phyloP scores from a whole-genome alignment of 2,329 filamentous ascomycete species.

The Alternaria viburni region DNA sequence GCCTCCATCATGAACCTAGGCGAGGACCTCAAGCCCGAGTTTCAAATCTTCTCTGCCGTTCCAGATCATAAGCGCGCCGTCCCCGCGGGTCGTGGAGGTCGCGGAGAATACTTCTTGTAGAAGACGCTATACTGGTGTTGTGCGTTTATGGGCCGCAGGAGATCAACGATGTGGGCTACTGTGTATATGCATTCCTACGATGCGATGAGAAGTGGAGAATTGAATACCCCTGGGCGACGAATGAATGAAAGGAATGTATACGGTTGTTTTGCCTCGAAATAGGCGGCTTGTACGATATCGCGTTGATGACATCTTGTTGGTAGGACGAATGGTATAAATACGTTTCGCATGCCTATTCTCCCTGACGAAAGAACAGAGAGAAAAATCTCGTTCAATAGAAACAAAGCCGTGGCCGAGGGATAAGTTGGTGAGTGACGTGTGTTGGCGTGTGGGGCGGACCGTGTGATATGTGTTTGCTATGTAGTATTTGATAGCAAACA shows the following conservation, averaged over 20 bases:
- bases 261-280: background rate
- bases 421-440: no score
- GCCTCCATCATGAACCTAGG: conserved; percentile 92
- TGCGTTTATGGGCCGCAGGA: background rate
- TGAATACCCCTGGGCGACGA: conserved; percentile 27
- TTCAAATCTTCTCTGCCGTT: conserved; percentile 91
- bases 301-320: background rate
- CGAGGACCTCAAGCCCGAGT: conserved; percentile 89
- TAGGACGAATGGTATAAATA: background rate
- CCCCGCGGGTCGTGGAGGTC: conserved; percentile 65
- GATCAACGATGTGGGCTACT: no score
- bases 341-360: background rate
- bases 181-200: conserved; percentile 20
- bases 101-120: conserved; percentile 60
- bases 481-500: no score
- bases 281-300: background rate
- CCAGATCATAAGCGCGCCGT: conserved; percentile 83
- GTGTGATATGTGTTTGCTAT: no score
- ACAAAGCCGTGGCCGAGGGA: no score
- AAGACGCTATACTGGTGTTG: background rate
- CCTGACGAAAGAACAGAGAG: no score
- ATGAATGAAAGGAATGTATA: background rate
- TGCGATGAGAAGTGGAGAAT: conserved; percentile 11
- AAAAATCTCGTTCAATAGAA: no score
- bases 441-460: no score